Percentiles rank a stretch among this genome's conserved stretches.
phyloP scores from a whole-genome alignment of 768 basidiomycete genomes.

The Clathrus columnatus region DNA sequence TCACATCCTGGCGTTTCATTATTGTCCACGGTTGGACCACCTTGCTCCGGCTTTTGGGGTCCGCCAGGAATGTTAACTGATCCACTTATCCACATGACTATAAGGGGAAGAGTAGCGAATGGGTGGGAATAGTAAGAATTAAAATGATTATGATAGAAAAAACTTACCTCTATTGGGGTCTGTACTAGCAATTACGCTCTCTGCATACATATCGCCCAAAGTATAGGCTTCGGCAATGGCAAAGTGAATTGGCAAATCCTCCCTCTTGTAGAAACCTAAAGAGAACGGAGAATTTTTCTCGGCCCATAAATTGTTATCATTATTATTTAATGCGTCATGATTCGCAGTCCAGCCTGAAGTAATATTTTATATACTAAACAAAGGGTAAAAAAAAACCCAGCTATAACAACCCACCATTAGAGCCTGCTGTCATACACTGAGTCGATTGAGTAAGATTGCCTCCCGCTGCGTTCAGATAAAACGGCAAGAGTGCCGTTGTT shows the following conservation, averaged over 20 bases:
- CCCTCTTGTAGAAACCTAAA: slow-evolving; percentile 8
- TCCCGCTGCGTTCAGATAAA: slow-evolving; percentile 12
- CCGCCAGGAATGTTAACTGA: slow-evolving; percentile 14
- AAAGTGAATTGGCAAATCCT: slow-evolving; percentile 13
- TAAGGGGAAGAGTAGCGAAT: background rate
- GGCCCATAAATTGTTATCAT: slow-evolving; percentile 13
- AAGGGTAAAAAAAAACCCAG: background rate
- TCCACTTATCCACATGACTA: slow-evolving; percentile 11
- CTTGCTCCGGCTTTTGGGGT: slow-evolving; percentile 5
- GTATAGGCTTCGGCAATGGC: slow-evolving; percentile 13
- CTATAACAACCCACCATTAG: slow-evolving; percentile 2
- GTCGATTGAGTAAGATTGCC: slow-evolving; percentile 9
- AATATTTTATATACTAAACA: too few species aligned
- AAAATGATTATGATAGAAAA: background rate
- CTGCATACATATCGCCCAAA: slow-evolving; percentile 15
- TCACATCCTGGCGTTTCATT: slow-evolving; percentile 12
- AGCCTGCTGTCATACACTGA: slow-evolving; percentile 14
- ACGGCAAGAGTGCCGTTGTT: slow-evolving; percentile 10
- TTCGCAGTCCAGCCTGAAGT: slow-evolving; percentile 10
- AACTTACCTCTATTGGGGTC: slow-evolving; percentile 7
- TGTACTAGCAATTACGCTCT: slow-evolving; percentile 11
- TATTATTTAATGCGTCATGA: slow-evolving; percentile 11
- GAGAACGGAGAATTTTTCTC: slow-evolving; percentile 10
- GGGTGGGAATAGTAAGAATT: background rate
- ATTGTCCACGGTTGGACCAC: slow-evolving; percentile 12